These are phyloP conservation scores for Salvia sclarea DNA, from an alignment of 305 asterid genomes.

Conservation along the genomic window DNA sequence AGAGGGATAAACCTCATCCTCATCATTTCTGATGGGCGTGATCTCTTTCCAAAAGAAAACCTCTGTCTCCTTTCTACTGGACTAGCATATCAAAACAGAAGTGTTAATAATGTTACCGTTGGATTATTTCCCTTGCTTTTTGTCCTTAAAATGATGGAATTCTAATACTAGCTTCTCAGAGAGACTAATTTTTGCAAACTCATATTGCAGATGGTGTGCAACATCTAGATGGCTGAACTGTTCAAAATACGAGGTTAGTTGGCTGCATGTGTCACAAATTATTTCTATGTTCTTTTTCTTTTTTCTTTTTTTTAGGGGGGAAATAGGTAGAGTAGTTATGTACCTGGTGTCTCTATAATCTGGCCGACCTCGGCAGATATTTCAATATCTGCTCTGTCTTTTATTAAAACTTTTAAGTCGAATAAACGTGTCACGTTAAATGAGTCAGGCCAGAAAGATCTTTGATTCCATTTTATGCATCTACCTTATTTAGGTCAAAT, in stretches of 20 bases:
- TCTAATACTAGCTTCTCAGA: too few relatives aligned
- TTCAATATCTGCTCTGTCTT: neutral
- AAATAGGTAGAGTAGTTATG: neutral
- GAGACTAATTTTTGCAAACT: conserved; percentile 21
- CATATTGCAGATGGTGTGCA: conserved; percentile 69
- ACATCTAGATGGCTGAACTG: conserved; percentile 78
- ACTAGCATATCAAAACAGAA: too few relatives aligned
- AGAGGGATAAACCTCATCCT: too few relatives aligned
- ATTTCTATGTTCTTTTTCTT: too few relatives aligned
- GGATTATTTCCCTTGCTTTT: neutral
- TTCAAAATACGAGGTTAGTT: conserved; percentile 88
- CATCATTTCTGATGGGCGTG: too few relatives aligned
- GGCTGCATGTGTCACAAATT: neutral
- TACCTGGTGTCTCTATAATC: too few relatives aligned
- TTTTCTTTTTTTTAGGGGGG: too few relatives aligned
- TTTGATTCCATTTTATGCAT: neutral
- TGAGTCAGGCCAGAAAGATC: too few relatives aligned
- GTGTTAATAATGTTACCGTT: too few relatives aligned
- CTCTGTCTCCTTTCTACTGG: too few relatives aligned
- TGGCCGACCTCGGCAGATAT: neutral
- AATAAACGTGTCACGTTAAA: neutral
- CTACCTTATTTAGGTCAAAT: neutral
- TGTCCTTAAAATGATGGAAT: too few relatives aligned
- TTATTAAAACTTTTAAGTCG: neutral
- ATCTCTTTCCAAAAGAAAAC: too few relatives aligned